Conservation (phyloP, 2,329 filamentous ascomycete species). For the Microdochium bolleyi region DNA sequence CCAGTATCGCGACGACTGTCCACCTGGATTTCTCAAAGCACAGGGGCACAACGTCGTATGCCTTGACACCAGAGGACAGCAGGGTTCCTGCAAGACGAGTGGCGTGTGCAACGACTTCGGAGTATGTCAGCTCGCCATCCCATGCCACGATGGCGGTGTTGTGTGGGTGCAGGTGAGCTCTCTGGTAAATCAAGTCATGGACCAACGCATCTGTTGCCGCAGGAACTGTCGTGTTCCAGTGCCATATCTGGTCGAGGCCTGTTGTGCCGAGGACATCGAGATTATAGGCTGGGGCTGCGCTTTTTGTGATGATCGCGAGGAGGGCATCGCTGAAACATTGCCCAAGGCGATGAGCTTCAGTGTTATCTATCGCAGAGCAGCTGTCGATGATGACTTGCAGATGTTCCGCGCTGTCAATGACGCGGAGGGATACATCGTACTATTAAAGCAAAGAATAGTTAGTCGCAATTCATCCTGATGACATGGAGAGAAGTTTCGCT, state of each 20-base stretch:
- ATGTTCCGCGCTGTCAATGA: background rate
- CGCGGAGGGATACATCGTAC: background rate
- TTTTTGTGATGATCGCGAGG: background rate
- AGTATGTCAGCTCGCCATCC: background rate
- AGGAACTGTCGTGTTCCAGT: background rate
- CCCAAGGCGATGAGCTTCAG: background rate
- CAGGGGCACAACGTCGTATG: background rate
- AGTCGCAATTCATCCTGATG: background rate
- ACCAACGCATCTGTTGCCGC: background rate
- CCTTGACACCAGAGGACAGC: background rate
- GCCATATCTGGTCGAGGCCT: background rate
- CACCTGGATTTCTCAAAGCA: constrained; percentile 1
- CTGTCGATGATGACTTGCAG: background rate
- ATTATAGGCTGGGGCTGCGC: background rate
- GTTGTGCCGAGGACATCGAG: background rate
- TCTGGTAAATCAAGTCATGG: background rate
- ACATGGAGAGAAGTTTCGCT: background rate
- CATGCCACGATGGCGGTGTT: background rate
- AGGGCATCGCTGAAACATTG: background rate
- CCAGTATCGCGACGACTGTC: constrained; percentile 1
- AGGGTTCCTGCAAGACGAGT: background rate
- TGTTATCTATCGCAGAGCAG: background rate
- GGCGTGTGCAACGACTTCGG: background rate
- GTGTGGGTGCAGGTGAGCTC: background rate
- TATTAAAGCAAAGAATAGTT: background rate